phyloP scores from a whole-genome alignment of 306 rosid genomes.

The Rubus parviflorus region DNA sequence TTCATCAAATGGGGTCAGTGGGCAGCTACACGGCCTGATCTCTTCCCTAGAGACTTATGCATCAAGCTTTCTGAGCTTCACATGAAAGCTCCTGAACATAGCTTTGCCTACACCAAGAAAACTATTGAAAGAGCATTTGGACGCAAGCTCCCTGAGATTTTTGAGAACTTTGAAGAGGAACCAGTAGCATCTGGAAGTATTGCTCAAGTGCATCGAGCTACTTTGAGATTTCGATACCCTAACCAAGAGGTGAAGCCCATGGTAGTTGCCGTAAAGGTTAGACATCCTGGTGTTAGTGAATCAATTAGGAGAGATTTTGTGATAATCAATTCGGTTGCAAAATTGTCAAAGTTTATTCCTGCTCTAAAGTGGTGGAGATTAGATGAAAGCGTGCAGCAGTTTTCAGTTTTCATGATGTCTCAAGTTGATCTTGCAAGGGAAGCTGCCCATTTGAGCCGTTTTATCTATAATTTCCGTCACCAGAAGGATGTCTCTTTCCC shows the following conservation, averaged over 20 bases:
- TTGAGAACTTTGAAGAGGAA: slow-evolving; percentile 86
- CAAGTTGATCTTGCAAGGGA: slow-evolving; percentile 99
- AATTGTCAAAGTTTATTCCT: slow-evolving; percentile 68
- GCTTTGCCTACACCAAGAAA: slow-evolving; percentile 83
- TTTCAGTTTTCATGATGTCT: slow-evolving; percentile 97
- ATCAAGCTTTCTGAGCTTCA: slow-evolving; percentile 82
- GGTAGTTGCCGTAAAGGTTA: slow-evolving; percentile 89
- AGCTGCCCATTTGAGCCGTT: slow-evolving; percentile 98
- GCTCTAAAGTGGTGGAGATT: slow-evolving; percentile 89
- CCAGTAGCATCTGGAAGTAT: slow-evolving; percentile 99
- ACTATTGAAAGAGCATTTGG: slow-evolving; percentile 92
- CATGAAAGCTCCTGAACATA: slow-evolving; percentile 94
- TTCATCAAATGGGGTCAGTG: slow-evolving; percentile 99
- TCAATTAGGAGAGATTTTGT: slow-evolving; percentile 92
- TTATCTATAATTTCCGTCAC: slow-evolving; percentile 82
- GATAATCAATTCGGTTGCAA: slow-evolving; percentile 77
- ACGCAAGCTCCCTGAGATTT: slow-evolving; percentile 81
- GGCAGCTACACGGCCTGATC: slow-evolving; percentile 99
- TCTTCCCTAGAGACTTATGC: slow-evolving; percentile 93
- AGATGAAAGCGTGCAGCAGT: slow-evolving; percentile 98
- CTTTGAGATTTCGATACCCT: slow-evolving; percentile 78
- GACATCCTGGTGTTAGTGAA: slow-evolving; percentile 99
- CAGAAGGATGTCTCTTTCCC: slow-evolving; percentile 97
- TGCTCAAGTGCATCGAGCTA: slow-evolving; percentile 97
- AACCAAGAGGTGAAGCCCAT: slow-evolving; percentile 76